Base-by-base conservation (phyloP, 2,329 filamentous ascomycete genomes). In the Xylariomycetidae sp. region DNA sequence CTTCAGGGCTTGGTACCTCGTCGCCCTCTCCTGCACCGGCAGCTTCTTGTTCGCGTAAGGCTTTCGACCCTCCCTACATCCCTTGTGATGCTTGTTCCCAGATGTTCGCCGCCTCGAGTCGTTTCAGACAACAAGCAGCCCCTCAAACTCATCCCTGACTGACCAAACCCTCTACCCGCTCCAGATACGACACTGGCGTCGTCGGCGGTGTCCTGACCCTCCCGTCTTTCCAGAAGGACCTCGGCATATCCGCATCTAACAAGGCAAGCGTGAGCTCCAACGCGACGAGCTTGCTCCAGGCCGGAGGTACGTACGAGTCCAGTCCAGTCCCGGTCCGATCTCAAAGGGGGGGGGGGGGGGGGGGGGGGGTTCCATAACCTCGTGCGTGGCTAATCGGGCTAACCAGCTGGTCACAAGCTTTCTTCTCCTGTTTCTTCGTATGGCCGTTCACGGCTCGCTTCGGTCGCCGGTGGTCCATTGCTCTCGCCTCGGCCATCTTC, bases 111-210 rank as follows among this genome's bases (percentile, higher is more conserved):
- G n/a, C n/a, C n/a, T n/a, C n/a, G n/a, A n/a, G n/a, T n/a, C n/a
- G n/a, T n/a, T n/a, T n/a, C n/a, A n/a, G n/a, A n/a, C n/a, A n/a
- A n/a, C n/a, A n/a, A n/a, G n/a, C n/a, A n/a, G n/a, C n/a, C n/a
- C n/a, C n/a, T n/a, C n/a, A n/a, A n/a, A 13, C 17, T 15, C 28
- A n/a, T 17, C 25, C 8, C 25, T 31, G 25, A 12, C 10, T 31
- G n/a, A 11, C 18, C 27, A 31, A 4, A 23, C 16, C 18, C 27
- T 31, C 23, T 15, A 18, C 3, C 17, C 7, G 15, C 28, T 58
- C 56, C 41, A 61, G 61, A 38, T 66, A 67, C 34, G 63, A 66
- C 38, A 66, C 63, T 2, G 63, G 63, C 12, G 61, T 66, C 23
- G 52, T 64, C 12, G 66, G 66, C 8, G 62, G 63, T 5, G 56